Conservation (phyloP, 2,329 filamentous ascomycete genomes). For the Trichoderma sp. region DNA sequence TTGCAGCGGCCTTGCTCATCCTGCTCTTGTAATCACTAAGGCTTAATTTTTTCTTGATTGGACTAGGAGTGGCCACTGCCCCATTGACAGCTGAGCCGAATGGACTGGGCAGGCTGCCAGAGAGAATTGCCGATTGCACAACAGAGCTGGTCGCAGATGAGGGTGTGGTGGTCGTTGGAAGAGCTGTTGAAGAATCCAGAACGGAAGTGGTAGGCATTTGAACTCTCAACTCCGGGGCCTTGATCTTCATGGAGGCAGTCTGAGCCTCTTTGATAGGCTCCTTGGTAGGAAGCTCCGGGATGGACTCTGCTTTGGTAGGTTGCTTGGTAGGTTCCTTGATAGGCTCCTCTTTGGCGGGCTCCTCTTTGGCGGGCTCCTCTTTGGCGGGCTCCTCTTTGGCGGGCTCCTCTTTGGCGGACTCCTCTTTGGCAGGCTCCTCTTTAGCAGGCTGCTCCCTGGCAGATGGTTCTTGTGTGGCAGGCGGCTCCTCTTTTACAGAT, state of each 20-base stretch:
- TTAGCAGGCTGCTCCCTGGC: neutral
- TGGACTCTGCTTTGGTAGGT: neutral
- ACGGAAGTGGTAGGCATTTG: slow-evolving; percentile 59
- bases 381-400: neutral
- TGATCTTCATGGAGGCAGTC: slow-evolving; percentile 36
- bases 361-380: neutral
- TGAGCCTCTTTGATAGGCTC: neutral
- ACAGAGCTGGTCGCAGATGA: slow-evolving; percentile 47
- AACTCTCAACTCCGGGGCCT: slow-evolving; percentile 52
- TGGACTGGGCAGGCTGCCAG: slow-evolving; percentile 43
- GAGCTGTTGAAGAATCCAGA: slow-evolving; percentile 46
- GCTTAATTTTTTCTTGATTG: slow-evolving; percentile 67
- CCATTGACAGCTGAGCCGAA: slow-evolving; percentile 50
- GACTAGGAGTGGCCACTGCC: slow-evolving; percentile 53
- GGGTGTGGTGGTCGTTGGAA: slow-evolving; percentile 47
- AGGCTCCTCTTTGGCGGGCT: neutral
- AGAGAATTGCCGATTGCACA: slow-evolving; percentile 55
- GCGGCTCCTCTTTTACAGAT: too few relatives aligned
- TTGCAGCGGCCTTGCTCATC: slow-evolving; percentile 55
- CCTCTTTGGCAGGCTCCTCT: too few relatives aligned
- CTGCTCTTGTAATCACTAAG: slow-evolving; percentile 66
- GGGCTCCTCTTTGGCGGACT: neutral
- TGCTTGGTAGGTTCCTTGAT: neutral
- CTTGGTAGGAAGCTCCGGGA: neutral
- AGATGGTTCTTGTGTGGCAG: neutral